Conservation (phyloP, 2,329 filamentous ascomycete species). For the Fusarium annulatum region DNA sequence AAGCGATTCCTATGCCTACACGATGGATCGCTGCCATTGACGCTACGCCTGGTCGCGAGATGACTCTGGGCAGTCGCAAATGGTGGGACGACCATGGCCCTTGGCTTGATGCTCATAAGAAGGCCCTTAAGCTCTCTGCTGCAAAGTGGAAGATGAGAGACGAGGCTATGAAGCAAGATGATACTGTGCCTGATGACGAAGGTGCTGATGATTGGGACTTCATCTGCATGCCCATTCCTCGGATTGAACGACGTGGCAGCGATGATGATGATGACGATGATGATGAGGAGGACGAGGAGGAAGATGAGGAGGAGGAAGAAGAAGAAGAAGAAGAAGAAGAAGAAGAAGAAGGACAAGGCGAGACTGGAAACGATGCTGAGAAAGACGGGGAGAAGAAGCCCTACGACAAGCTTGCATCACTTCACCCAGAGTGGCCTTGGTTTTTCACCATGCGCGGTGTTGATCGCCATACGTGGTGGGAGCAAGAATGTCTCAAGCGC, state of each 20-base stretch:
- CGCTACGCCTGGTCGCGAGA: too few relatives aligned
- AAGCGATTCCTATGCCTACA: too few relatives aligned
- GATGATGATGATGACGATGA: too few relatives aligned
- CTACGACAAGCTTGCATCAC: conserved; percentile 30
- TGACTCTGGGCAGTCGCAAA: background rate
- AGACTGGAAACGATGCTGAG: background rate
- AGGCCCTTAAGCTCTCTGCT: conserved; percentile 21
- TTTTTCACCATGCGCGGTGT: conserved; percentile 28
- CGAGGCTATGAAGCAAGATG: conserved; percentile 25
- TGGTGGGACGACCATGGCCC: conserved; percentile 36
- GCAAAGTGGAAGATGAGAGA: conserved; percentile 36
- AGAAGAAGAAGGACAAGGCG: background rate
- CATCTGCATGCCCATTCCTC: conserved; percentile 16
- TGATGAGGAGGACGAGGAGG: too few relatives aligned
- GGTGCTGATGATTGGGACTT: conserved; percentile 39
- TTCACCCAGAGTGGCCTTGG: conserved; percentile 32
- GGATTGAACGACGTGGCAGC: too few relatives aligned
- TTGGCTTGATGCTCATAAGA: conserved; percentile 37
- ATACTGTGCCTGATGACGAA: conserved; percentile 18
- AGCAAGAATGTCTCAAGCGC: conserved; percentile 31
- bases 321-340: too few relatives aligned
- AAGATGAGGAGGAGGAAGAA: too few relatives aligned
- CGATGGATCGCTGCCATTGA: too few relatives aligned
- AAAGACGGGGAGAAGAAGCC: background rate
- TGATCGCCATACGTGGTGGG: conserved; percentile 35